Evolutionary conservation across 164 flowering plant genomes (phyloP).

Genomic region (Tetrastigma voinierianum): DNA sequence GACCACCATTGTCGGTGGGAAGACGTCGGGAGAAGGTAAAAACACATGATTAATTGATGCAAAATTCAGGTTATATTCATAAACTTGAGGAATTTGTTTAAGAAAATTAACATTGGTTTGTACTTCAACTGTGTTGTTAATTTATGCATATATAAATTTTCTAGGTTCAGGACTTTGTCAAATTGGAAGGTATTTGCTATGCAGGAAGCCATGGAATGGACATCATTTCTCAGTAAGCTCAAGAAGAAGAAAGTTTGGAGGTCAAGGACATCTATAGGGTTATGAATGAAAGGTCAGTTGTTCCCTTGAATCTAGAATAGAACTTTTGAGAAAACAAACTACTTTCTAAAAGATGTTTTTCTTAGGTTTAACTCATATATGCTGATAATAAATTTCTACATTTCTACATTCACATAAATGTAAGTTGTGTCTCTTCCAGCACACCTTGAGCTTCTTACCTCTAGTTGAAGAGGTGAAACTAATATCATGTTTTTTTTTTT

Average conservation of each 20-base stretch:
- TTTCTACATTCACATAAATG: no score
- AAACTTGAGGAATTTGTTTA: not conserved
- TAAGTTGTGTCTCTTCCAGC: constrained; percentile 56
- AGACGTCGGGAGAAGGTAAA: constrained; percentile 41
- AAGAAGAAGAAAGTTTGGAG: constrained; percentile 7
- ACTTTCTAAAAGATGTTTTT: no score
- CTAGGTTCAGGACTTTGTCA: constrained; percentile 45
- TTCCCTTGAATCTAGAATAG: not conserved
- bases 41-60: not conserved
- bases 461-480: constrained; percentile 49
- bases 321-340: no score
- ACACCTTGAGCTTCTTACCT: constrained; percentile 60
- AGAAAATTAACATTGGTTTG: no score
- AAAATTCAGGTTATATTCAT: not conserved
- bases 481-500: no score
- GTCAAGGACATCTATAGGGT: constrained; percentile 13
- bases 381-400: not conserved
- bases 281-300: constrained; percentile 21
- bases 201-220: constrained; percentile 70
- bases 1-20: constrained; percentile 50
- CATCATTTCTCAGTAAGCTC: constrained; percentile 25
- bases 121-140: constrained; percentile 1
- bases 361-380: not conserved
- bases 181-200: constrained; percentile 31
- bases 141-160: no score